Evolutionary conservation across 495 filamentous ascomycete genomes (phyloP), one percentile per base, ranked within the genome.

Genomic region (Penicillium cataractarum): DNA sequence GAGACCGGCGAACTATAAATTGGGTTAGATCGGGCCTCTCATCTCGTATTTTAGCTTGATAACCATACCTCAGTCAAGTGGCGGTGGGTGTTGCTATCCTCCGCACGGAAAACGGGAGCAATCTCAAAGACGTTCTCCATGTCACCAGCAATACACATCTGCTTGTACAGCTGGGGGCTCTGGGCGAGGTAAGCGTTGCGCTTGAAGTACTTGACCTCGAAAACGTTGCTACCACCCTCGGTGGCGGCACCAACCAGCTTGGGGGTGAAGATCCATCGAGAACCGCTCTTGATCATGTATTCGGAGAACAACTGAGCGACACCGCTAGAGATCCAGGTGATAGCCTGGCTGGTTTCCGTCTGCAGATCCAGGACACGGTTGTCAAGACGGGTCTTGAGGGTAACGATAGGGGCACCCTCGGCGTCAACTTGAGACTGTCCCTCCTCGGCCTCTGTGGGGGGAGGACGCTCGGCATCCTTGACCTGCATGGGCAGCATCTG

Each of bases 141-240:
- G 55, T 96, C 95, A 68, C 92, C 92, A 24, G 93, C 92, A 68
- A 99, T 96, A 72, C 92, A 89, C 83, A 96, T 92, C 68, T 99
- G 95, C 81, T 99, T 97, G 76, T 96, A 94, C 52, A 99, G 86
- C 76, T 99, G 95, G 13, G 95, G 95, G 62, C 90, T 94, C 78
- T 98, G 94, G 21, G 93, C 93, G 12, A 97, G 82, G 77, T 86
- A 99, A 3, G 89, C 93, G 53, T 89, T 87, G 61, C 88, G 83
- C 64, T 89, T 91, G 75, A 97, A 97, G 77, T 99, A 99, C 46
- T 91, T 87, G 53, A 97, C 82, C 64, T 91, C 86, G 79, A 99
- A 99, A 21, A 97, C 93, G 68, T 92, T 93, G 59, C 90, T 90
- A 64, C 95, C 95, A 69, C 95, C 95, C 71, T 99, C 95, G 0